phyloP scores from a whole-genome alignment of 169 alveolate genomes.

The Neospora caninum region DNA sequence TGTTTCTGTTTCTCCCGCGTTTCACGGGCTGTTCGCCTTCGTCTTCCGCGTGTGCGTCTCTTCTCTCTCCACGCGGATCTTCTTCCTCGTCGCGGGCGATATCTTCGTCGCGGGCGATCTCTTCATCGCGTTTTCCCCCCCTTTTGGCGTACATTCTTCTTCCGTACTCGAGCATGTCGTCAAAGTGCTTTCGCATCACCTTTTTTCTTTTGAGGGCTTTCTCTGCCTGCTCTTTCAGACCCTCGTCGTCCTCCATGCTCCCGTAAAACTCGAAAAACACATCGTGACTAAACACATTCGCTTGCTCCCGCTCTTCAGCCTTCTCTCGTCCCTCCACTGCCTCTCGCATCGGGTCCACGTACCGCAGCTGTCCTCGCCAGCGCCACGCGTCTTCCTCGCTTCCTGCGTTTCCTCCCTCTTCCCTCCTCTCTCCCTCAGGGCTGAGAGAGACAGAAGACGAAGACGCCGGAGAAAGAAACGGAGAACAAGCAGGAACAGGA shows the following conservation, averaged over 20 bases:
- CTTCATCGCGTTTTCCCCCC: background rate
- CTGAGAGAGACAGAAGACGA: background rate
- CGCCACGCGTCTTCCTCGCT: background rate
- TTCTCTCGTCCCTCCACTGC: background rate
- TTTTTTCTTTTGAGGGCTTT: background rate
- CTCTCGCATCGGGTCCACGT: background rate
- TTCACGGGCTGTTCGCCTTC: background rate
- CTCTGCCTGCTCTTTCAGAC: background rate
- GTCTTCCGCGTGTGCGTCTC: background rate
- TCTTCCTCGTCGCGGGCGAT: background rate
- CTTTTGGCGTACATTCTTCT: background rate
- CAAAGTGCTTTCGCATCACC: background rate
- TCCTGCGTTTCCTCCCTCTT: background rate
- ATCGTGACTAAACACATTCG: background rate
- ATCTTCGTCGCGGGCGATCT: background rate
- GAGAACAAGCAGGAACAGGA: background rate
- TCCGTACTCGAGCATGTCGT: background rate
- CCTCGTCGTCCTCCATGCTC: background rate
- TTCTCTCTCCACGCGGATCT: background rate
- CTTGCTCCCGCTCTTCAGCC: background rate
- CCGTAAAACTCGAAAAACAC: background rate
- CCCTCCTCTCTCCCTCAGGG: background rate
- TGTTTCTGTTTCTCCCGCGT: background rate
- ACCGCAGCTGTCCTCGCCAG: background rate
- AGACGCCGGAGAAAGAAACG: background rate